phyloP scores from a whole-genome alignment of 176 grass and related monocot genomes.

The Phoenix roebelenii region DNA sequence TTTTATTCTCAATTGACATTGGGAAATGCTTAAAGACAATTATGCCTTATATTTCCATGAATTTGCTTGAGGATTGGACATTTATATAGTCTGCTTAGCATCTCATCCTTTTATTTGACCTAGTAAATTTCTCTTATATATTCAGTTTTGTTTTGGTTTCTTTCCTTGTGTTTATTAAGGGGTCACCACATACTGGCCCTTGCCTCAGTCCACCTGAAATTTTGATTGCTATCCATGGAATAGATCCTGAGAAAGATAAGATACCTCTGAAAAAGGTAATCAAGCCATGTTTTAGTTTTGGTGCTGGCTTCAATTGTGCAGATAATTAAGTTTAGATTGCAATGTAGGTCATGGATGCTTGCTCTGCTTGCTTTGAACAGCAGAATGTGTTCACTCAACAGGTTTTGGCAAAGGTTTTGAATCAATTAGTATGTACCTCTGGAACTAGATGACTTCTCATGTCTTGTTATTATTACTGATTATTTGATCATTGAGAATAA shows the following conservation, averaged over 20 bases:
- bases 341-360: constrained; percentile 81
- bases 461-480: background rate
- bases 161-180: constrained; percentile 27
- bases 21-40: no score
- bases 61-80: no score
- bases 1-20: no score
- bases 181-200: constrained; percentile 56
- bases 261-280: constrained; percentile 78
- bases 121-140: no score
- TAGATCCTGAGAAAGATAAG: constrained; percentile 86
- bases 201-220: constrained; percentile 77
- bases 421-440: constrained; percentile 61
- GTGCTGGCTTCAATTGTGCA: no score
- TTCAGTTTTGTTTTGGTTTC: background rate
- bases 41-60: no score
- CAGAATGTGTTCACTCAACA: constrained; percentile 75
- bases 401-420: constrained; percentile 86
- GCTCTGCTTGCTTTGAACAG: constrained; percentile 82
- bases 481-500: constrained; percentile 13
- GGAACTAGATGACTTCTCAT: constrained; percentile 13
- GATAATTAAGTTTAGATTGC: constrained; percentile 13
- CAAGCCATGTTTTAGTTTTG: constrained; percentile 12
- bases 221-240: constrained; percentile 86
- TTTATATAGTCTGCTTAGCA: no score
- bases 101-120: no score